Percentiles rank a stretch among this genome's conserved stretches.
phyloP scores from a whole-genome alignment of 495 filamentous ascomycete species.

The Xylaria scruposa region DNA sequence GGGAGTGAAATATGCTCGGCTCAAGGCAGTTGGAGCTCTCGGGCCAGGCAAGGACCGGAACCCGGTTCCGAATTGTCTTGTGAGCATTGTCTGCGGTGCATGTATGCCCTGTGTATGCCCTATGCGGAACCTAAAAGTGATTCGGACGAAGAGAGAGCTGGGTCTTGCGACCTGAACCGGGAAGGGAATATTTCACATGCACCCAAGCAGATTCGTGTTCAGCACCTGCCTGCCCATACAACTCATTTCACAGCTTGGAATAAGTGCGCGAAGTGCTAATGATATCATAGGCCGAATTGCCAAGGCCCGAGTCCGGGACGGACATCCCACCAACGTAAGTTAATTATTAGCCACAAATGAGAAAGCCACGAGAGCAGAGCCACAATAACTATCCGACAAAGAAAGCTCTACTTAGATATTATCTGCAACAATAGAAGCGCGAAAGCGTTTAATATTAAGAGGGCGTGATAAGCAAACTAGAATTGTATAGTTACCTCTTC shows the following conservation, averaged over 20 bases:
- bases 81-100: slow-evolving; percentile 32
- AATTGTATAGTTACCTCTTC: not conserved
- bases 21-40: slow-evolving; percentile 30
- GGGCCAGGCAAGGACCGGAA: slow-evolving; percentile 40
- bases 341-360: not conserved
- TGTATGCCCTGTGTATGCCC: slow-evolving; percentile 33
- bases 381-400: not conserved
- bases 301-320: slow-evolving; percentile 14
- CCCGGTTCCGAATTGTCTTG: slow-evolving; percentile 42
- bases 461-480: not conserved
- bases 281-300: slow-evolving; percentile 26
- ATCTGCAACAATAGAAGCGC: not conserved
- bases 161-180: slow-evolving; percentile 12
- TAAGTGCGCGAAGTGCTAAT: slow-evolving; percentile 5
- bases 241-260: not conserved
- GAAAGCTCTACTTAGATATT: not conserved
- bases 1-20: slow-evolving; percentile 29
- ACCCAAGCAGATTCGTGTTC: not conserved
- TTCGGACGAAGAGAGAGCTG: not conserved
- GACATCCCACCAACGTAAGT: not conserved
- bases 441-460: not conserved
- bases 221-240: not conserved
- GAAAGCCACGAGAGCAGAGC: not conserved
- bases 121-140: slow-evolving; percentile 8
- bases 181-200: not conserved